Percentiles rank a stretch among this genome's conserved stretches.
These are phyloP conservation scores for Monosporozyma aerobia DNA, from an alignment of 805 yeast species.

Conservation along the genomic window DNA sequence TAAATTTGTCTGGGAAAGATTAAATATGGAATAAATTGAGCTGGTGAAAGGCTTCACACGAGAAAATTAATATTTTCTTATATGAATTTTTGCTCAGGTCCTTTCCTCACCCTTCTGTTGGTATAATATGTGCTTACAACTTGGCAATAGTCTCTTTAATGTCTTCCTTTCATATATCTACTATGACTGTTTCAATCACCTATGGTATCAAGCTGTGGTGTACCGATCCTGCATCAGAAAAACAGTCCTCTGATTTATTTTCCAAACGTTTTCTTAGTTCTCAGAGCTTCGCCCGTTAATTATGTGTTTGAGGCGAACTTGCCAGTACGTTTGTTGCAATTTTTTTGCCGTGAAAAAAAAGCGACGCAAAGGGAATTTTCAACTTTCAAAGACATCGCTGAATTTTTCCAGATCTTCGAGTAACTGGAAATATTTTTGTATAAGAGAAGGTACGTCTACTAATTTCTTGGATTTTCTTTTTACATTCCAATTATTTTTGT, in stretches of 20 bases:
- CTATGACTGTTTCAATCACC: background rate
- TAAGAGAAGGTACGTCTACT: background rate
- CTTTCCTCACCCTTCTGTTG: too few relatives aligned
- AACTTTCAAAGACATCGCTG: conserved; percentile 3
- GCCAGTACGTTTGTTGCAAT: conserved; percentile 20
- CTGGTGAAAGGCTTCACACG: background rate
- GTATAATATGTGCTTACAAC: background rate
- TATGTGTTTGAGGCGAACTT: conserved; percentile 13
- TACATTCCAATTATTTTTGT: background rate
- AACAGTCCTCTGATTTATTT: background rate
- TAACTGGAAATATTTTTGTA: background rate
- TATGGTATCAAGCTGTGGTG: background rate
- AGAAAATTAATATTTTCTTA: too few relatives aligned
- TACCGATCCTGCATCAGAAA: background rate
- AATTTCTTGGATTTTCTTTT: background rate
- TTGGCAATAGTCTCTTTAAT: background rate
- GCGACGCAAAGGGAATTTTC: conserved; percentile 10
- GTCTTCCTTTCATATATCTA: background rate
- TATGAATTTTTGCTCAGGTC: too few relatives aligned
- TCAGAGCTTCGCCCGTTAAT: conserved; percentile 10
- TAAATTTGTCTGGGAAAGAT: conserved; percentile 69
- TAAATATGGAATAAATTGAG: background rate
- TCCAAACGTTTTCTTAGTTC: conserved; percentile 7
- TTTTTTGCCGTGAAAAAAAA: conserved; percentile 1
- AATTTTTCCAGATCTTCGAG: background rate